Conservation (phyloP, 345 rosid genomes). For the Dimocarpus longan region DNA sequence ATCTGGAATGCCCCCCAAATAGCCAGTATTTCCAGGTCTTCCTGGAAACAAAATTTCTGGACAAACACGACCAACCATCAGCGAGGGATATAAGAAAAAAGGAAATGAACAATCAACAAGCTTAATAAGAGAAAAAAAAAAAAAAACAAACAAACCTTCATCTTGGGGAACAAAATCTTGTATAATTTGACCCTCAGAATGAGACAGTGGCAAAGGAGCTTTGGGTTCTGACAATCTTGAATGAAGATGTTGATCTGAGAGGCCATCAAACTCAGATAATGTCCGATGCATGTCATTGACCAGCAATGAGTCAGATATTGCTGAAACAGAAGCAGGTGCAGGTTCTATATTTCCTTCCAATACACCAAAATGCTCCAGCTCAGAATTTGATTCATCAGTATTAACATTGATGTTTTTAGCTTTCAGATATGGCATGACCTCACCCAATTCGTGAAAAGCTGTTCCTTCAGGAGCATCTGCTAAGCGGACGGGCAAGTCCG, state of each 20-base stretch:
- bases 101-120: background rate
- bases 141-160: slow-evolving; percentile 44
- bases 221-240: slow-evolving; percentile 48
- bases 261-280: slow-evolving; percentile 29
- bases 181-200: slow-evolving; percentile 41
- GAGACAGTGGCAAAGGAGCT: slow-evolving; percentile 37
- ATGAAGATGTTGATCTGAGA: slow-evolving; percentile 41
- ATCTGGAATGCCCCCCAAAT: slow-evolving; percentile 31
- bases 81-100: background rate
- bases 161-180: slow-evolving; percentile 50
- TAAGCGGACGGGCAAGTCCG: slow-evolving; percentile 77
- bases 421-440: slow-evolving; percentile 61
- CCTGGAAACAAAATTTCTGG: slow-evolving; percentile 76
- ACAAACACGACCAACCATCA: slow-evolving; percentile 18
- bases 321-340: slow-evolving; percentile 33
- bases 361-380: slow-evolving; percentile 41
- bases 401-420: slow-evolving; percentile 26
- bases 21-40: slow-evolving; percentile 48
- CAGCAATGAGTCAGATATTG: slow-evolving; percentile 38
- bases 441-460: slow-evolving; percentile 69
- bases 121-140: background rate
- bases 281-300: slow-evolving; percentile 27
- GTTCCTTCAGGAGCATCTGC: slow-evolving; percentile 81
- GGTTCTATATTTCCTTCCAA: slow-evolving; percentile 43
- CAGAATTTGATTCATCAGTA: slow-evolving; percentile 27